phyloP scores from a whole-genome alignment of 1,284 basidiomycete species.

The Phellopilus nigrolimitatus region DNA sequence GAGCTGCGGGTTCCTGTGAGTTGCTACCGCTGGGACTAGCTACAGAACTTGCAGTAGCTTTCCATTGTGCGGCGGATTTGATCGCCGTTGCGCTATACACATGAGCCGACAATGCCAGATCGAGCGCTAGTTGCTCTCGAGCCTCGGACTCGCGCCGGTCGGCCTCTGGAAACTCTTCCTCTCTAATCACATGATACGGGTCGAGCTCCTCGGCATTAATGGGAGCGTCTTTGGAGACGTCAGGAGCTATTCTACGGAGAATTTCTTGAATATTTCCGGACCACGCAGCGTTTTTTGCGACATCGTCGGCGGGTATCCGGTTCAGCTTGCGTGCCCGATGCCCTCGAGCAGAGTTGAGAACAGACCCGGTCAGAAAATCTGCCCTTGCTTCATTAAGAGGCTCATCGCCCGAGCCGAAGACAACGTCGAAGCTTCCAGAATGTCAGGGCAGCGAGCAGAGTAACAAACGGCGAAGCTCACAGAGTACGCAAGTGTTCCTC shows the following conservation, averaged over 20 bases:
- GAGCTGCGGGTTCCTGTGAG: conserved; percentile 1
- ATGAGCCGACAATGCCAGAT: conserved; percentile 54
- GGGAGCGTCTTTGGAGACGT: conserved; percentile 33
- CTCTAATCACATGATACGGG: conserved; percentile 38
- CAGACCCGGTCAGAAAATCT: conserved; percentile 51
- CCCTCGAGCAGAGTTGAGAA: conserved; percentile 44
- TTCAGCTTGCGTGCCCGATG: conserved; percentile 48
- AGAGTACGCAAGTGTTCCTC: conserved; percentile 53
- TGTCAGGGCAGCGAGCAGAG: conserved; percentile 6
- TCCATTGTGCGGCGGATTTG: conserved; percentile 23
- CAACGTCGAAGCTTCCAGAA: conserved; percentile 52
- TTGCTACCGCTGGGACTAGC: conserved; percentile 28
- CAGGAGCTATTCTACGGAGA: conserved; percentile 38
- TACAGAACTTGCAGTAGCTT: conserved; percentile 37
- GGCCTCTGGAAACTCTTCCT: conserved; percentile 36
- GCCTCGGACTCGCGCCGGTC: conserved; percentile 47
- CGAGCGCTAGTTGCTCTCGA: conserved; percentile 55
- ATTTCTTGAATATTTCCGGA: conserved; percentile 43
- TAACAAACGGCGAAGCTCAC: conserved; percentile 32
- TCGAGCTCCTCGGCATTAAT: conserved; percentile 33
- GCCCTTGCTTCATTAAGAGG: conserved; percentile 39
- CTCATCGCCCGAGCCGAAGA: conserved; percentile 47
- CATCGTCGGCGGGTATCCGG: conserved; percentile 37
- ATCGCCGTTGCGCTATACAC: conserved; percentile 47
- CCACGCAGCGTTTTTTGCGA: conserved; percentile 47